These are phyloP conservation scores for Trichoderma pleuroti DNA, from an alignment of 2,329 filamentous ascomycete species.

Conservation along the genomic window DNA sequence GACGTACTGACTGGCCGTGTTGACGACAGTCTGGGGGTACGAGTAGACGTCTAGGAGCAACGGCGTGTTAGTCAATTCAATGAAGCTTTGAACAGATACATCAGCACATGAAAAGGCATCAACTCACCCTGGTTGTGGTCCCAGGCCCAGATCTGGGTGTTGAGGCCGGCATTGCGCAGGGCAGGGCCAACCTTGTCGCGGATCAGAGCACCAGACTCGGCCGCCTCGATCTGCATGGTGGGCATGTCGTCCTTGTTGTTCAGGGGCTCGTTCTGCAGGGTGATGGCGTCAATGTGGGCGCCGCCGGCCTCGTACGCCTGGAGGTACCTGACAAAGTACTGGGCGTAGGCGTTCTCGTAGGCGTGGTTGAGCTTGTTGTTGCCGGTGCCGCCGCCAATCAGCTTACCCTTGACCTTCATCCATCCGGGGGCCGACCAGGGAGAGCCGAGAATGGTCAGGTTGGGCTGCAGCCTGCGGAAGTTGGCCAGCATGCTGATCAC, in stretches of 20 bases:
- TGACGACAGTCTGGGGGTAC: slow-evolving; percentile 39
- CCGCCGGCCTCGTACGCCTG: slow-evolving; percentile 37
- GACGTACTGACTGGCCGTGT: slow-evolving; percentile 32
- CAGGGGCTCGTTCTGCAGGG: slow-evolving; percentile 44
- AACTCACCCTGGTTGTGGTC: slow-evolving; percentile 36
- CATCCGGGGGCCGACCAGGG: slow-evolving; percentile 41
- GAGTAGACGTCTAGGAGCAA: neutral
- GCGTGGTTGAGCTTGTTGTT: slow-evolving; percentile 38
- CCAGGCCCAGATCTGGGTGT: slow-evolving; percentile 45
- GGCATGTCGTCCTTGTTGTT: slow-evolving; percentile 38
- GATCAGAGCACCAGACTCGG: slow-evolving; percentile 38
- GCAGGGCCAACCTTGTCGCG: slow-evolving; percentile 39
- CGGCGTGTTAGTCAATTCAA: neutral
- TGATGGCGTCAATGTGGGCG: slow-evolving; percentile 39
- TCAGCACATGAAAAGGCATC: neutral
- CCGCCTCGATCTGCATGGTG: slow-evolving; percentile 38
- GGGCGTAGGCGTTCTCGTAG: slow-evolving; percentile 32
- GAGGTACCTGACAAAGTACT: slow-evolving; percentile 43
- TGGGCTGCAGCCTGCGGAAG: slow-evolving; percentile 35
- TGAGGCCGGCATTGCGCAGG: slow-evolving; percentile 36
- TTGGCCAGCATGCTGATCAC: slow-evolving; percentile 37
- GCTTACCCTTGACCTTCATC: slow-evolving; percentile 39
- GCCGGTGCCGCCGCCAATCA: slow-evolving; percentile 32
- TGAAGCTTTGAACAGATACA: too few relatives aligned
- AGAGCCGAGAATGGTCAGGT: slow-evolving; percentile 37